phyloP scores from a whole-genome alignment of 495 filamentous ascomycete genomes.

The Tricharina praecox region DNA sequence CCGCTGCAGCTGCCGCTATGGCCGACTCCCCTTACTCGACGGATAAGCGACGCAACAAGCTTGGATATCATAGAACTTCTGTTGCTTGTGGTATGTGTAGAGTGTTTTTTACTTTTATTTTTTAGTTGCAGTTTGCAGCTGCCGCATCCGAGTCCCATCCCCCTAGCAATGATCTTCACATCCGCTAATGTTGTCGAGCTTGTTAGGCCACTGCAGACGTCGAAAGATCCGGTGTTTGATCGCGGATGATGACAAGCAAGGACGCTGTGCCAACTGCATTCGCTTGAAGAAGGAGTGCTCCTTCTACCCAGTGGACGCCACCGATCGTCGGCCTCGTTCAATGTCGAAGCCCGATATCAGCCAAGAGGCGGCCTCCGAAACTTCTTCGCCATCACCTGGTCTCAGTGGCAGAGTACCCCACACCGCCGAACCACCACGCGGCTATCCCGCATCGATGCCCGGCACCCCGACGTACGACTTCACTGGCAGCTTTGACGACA shows the following conservation, averaged over 20 bases:
- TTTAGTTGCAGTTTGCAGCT: conserved; percentile 10
- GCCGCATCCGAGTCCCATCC: background rate
- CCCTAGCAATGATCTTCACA: conserved; percentile 23
- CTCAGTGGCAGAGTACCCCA: conserved; percentile 12
- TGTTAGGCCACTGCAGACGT: conserved; percentile 72
- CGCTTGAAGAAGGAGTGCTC: conserved; percentile 89
- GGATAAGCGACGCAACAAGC: conserved; percentile 87
- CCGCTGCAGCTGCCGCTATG: conserved; percentile 5
- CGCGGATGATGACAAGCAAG: conserved; percentile 57
- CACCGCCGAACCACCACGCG: conserved; percentile 4
- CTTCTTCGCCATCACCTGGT: conserved; percentile 24
- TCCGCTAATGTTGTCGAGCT: conserved; percentile 16
- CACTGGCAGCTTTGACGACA: conserved; percentile 16
- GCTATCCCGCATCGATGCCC: conserved; percentile 22
- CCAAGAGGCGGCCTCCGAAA: conserved; percentile 22
- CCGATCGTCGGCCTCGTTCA: conserved; percentile 25
- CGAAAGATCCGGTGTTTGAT: conserved; percentile 90
- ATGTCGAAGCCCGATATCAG: conserved; percentile 24
- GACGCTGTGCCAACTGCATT: conserved; percentile 89
- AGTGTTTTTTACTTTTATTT: conserved; percentile 9
- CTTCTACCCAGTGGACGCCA: conserved; percentile 68
- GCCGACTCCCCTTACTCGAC: conserved; percentile 28
- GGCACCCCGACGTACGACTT: conserved; percentile 19
- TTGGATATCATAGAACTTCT: conserved; percentile 92
- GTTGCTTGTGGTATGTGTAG: conserved; percentile 82